Evolutionary conservation across 139 green algal genomes (phyloP).

Genomic region (Chlamydomonas urium): DNA sequence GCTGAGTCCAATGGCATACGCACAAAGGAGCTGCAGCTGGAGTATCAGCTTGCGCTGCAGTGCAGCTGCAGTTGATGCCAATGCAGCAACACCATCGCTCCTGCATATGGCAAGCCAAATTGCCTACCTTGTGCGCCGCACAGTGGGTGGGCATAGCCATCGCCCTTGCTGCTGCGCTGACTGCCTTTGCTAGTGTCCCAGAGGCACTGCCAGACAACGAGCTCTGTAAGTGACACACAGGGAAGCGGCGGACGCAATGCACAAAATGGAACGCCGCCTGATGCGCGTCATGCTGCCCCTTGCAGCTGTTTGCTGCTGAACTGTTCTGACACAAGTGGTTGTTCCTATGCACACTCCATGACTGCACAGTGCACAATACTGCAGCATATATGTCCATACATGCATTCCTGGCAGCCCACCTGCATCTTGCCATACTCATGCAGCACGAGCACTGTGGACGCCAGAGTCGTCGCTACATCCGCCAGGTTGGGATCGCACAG

Average conservation of each 20-base stretch:
- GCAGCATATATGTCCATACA: not conserved
- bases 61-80: no score
- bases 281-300: no score
- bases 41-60: no score
- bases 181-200: not conserved
- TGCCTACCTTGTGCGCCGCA: not conserved
- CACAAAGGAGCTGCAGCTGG: no score
- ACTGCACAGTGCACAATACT: no score
- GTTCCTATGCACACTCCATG: no score
- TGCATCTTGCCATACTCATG: slow-evolving; percentile 31
- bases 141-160: not conserved
- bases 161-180: not conserved
- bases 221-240: not conserved
- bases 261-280: no score
- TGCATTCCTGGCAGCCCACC: not conserved
- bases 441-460: slow-evolving; percentile 23
- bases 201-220: not conserved
- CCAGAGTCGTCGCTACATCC: slow-evolving; percentile 18
- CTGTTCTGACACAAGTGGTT: no score
- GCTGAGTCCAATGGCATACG: no score
- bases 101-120: not conserved
- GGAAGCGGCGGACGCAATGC: no score
- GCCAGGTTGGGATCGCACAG: slow-evolving; percentile 26
- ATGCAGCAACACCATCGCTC: no score
- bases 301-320: no score